These are phyloP conservation scores for Xerocomus amazonicus DNA, from an alignment of 1,284 basidiomycete genomes.

Conservation along the genomic window DNA sequence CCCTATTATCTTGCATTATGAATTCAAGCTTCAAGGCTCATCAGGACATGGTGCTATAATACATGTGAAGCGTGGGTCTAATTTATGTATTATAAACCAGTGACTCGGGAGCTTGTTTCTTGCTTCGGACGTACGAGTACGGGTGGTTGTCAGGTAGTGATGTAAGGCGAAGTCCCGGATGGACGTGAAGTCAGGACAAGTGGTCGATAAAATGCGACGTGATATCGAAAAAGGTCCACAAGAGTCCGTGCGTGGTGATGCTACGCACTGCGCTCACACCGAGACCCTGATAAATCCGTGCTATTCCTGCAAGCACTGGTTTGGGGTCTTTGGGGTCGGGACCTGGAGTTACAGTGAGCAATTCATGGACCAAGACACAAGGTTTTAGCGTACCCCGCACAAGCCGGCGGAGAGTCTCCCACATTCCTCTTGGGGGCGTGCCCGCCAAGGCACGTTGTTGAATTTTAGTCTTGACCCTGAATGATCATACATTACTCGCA, in stretches of 20 bases:
- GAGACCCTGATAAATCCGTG: constrained; percentile 79
- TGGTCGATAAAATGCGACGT: constrained; percentile 72
- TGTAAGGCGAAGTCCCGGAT: constrained; percentile 4
- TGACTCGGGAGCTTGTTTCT: constrained; percentile 7
- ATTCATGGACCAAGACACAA: background rate
- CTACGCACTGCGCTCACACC: constrained; percentile 81
- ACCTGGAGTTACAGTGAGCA: constrained; percentile 42
- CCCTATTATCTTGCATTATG: constrained; percentile 12
- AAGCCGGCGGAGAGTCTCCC: constrained; percentile 73
- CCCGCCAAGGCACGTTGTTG: constrained; percentile 86
- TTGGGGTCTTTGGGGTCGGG: constrained; percentile 71
- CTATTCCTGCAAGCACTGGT: constrained; percentile 64
- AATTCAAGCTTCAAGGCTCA: constrained; percentile 7
- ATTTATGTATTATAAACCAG: constrained; percentile 11
- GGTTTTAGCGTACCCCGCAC: constrained; percentile 54
- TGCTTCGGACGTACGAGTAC: constrained; percentile 17
- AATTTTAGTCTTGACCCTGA: constrained; percentile 88
- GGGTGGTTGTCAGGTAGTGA: constrained; percentile 8
- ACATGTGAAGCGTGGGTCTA: constrained; percentile 26
- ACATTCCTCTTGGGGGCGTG: constrained; percentile 60
- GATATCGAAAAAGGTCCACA: constrained; percentile 82
- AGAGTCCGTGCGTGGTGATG: constrained; percentile 77
- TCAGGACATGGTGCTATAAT: constrained; percentile 23
- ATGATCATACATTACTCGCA: constrained; percentile 4
- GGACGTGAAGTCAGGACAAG: constrained; percentile 41